These are phyloP conservation scores for Hericium erinaceus DNA, from an alignment of 768 basidiomycete species.

Conservation along the genomic window DNA sequence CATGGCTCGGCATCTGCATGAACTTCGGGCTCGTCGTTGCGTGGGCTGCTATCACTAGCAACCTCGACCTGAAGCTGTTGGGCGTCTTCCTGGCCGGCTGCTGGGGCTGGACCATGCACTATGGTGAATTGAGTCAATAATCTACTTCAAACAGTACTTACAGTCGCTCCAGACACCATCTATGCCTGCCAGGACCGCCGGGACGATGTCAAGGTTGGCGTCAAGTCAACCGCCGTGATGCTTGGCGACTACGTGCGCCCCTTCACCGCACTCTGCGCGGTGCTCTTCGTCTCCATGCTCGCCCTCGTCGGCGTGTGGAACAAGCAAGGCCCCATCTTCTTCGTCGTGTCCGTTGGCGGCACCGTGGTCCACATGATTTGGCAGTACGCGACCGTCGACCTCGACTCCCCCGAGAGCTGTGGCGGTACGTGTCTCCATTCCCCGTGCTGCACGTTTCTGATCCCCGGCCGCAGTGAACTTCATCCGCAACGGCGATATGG, in stretches of 20 bases:
- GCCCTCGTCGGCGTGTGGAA: constrained; percentile 41
- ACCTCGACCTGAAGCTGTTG: constrained; percentile 18
- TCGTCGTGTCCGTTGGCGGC: constrained; percentile 15
- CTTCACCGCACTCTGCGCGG: constrained; percentile 44
- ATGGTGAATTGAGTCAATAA: constrained; percentile 18
- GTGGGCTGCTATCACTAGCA: constrained; percentile 35
- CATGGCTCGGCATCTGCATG: constrained; percentile 45
- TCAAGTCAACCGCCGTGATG: constrained; percentile 67
- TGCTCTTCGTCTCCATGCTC: constrained; percentile 45
- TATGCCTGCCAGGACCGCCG: constrained; percentile 74
- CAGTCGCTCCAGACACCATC: constrained; percentile 37
- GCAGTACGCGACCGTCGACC: constrained; percentile 17
- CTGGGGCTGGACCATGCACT: constrained; percentile 33
- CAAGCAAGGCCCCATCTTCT: constrained; percentile 12
- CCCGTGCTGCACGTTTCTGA: not conserved
- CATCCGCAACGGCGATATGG: constrained; percentile 13
- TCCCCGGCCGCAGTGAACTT: constrained; percentile 3
- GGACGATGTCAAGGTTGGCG: constrained; percentile 63
- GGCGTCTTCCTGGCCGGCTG: constrained; percentile 12
- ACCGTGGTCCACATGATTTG: constrained; percentile 16
- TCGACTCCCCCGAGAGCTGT: constrained; percentile 15
- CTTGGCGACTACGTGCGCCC: constrained; percentile 56
- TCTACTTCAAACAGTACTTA: not conserved
- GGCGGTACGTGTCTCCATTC: constrained; percentile 3
- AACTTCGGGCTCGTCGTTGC: constrained; percentile 42